Evolutionary conservation across 2,329 filamentous ascomycete genomes (phyloP).

Genomic region (Apiospora sp.): DNA sequence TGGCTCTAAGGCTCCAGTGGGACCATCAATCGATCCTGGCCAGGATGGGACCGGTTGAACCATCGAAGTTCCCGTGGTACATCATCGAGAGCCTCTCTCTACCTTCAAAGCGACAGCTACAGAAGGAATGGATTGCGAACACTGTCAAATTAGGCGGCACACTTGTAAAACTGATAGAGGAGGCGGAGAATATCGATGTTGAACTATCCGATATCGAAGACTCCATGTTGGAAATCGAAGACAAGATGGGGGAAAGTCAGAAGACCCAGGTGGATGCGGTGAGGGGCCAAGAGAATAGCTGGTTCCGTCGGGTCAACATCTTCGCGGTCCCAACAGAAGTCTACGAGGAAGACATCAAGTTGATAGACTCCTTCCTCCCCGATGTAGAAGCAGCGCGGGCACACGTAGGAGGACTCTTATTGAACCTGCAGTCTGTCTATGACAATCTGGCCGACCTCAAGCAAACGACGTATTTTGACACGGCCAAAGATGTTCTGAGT

Average conservation of each 20-base stretch:
- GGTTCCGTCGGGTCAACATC: neutral
- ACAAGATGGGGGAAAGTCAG: neutral
- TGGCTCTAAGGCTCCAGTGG: too few species aligned
- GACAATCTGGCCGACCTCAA: neutral
- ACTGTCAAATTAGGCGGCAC: neutral
- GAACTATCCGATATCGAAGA: neutral
- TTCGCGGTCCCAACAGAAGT: neutral
- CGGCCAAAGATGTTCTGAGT: too few species aligned
- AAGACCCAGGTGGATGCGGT: neutral
- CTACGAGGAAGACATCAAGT: neutral
- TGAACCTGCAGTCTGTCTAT: neutral
- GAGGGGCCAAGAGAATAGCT: neutral
- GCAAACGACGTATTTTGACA: too few species aligned
- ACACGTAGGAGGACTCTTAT: neutral
- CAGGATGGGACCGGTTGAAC: too few species aligned
- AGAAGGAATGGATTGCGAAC: neutral
- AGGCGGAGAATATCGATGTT: neutral
- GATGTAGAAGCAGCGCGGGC: neutral
- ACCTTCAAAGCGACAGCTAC: neutral
- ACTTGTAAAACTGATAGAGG: accelerated
- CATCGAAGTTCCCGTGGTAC: too few species aligned
- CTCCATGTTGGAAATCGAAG: neutral
- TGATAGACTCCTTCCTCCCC: neutral
- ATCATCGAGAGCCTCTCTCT: too few species aligned
- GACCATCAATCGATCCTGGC: too few species aligned